A percentile compares a stretch with the other conserved stretches of the same genome.
Conservation (phyloP, 768 basidiomycete genomes). For the Boletus coccyginus region DNA sequence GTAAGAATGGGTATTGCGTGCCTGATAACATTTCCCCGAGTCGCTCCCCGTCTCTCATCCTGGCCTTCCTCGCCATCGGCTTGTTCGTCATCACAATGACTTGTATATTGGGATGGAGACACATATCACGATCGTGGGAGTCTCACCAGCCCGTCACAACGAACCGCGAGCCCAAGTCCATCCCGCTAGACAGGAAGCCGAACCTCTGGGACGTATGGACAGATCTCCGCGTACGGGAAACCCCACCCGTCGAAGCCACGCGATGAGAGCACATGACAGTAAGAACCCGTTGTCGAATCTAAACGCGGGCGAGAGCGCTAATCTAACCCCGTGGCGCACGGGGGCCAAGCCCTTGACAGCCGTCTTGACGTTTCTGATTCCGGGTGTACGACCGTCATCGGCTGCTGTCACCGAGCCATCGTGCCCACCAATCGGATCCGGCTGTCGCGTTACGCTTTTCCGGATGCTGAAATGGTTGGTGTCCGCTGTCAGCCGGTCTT, state of each 20-base stretch:
- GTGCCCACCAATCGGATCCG: background rate
- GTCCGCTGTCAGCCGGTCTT: slow-evolving; percentile 4
- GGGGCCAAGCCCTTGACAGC: slow-evolving; percentile 25
- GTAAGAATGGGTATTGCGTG: background rate
- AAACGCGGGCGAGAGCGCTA: background rate
- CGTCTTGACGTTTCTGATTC: slow-evolving; percentile 3
- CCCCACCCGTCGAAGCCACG: slow-evolving; percentile 5
- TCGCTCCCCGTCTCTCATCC: slow-evolving; percentile 53
- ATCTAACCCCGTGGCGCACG: background rate
- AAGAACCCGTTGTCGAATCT: slow-evolving; percentile 5
- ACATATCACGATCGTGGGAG: slow-evolving; percentile 23
- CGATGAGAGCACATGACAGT: slow-evolving; percentile 45
- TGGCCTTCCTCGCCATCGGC: slow-evolving; percentile 59
- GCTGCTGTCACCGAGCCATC: background rate
- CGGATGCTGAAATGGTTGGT: background rate
- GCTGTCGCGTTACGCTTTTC: background rate
- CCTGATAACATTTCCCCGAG: slow-evolving; percentile 28
- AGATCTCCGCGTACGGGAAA: background rate
- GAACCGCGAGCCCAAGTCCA: background rate
- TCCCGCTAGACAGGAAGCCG: slow-evolving; percentile 32
- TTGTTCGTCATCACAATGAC: slow-evolving; percentile 50
- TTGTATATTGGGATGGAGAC: slow-evolving; percentile 46
- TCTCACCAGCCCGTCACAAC: slow-evolving; percentile 4
- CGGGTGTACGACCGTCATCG: background rate
- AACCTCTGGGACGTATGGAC: slow-evolving; percentile 46